Percentiles rank a stretch among this genome's conserved stretches.
Conservation (phyloP, 345 rosid genomes). For the Turnera subulata region DNA sequence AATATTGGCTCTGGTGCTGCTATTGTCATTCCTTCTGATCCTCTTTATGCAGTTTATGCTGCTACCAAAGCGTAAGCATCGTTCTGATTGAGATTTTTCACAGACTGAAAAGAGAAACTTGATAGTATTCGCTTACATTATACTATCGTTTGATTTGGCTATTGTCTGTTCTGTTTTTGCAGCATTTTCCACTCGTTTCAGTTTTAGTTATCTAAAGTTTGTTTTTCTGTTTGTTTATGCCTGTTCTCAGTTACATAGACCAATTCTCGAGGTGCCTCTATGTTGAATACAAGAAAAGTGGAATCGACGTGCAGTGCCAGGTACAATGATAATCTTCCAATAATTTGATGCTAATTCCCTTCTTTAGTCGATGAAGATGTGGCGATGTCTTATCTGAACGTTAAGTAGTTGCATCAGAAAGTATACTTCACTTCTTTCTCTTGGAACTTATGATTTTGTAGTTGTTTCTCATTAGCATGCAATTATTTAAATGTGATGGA, state of each 20-base stretch:
- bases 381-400: too few species aligned
- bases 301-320: constrained; percentile 73
- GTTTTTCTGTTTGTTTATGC: background rate
- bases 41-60: constrained; percentile 91
- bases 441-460: too few species aligned
- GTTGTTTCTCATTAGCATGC: too few species aligned
- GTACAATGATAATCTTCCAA: constrained; percentile 21
- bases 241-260: constrained; percentile 67
- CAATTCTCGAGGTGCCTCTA: constrained; percentile 83
- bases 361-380: background rate
- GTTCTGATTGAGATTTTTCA: background rate
- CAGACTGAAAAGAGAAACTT: too few species aligned
- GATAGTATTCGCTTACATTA: too few species aligned
- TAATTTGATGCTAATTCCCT: background rate
- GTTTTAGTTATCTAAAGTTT: background rate
- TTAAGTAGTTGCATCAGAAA: too few species aligned
- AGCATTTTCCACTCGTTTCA: too few species aligned
- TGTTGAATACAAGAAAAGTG: constrained; percentile 85
- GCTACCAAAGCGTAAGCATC: constrained; percentile 76
- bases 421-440: too few species aligned
- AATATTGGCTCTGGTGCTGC: constrained; percentile 97
- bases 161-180: too few species aligned
- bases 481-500: too few species aligned
- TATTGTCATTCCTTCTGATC: constrained; percentile 85
- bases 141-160: too few species aligned